Evolutionary conservation across 2,329 filamentous ascomycete genomes (phyloP).

Genomic region (Ramularia collo-cygni): DNA sequence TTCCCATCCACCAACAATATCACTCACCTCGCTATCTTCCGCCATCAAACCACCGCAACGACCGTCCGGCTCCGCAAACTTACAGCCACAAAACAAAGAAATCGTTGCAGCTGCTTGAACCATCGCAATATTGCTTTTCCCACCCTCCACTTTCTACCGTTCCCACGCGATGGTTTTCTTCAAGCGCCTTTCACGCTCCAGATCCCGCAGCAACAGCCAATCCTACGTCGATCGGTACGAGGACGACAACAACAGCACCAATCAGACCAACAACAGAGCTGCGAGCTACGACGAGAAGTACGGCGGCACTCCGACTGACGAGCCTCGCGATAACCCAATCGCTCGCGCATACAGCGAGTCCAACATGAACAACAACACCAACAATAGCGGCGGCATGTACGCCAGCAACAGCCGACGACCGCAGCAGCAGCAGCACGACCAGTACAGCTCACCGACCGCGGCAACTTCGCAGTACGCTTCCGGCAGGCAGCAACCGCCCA

Average conservation of each 20-base stretch:
- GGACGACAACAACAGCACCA: conserved; percentile 35
- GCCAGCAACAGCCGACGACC: conserved; percentile 36
- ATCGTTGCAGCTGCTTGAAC: too few relatives aligned
- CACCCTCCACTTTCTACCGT: not conserved
- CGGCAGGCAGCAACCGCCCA: conserved; percentile 17
- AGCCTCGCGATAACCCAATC: conserved; percentile 22
- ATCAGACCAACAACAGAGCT: conserved; percentile 24
- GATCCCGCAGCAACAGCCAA: conserved; percentile 42
- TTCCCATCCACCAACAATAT: too few relatives aligned
- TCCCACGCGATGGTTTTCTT: conserved; percentile 37
- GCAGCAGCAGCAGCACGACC: conserved; percentile 29
- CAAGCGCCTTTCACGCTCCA: conserved; percentile 41
- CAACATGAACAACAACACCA: conserved; percentile 18
- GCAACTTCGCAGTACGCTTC: conserved; percentile 8
- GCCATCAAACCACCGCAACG: too few relatives aligned
- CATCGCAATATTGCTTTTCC: not conserved
- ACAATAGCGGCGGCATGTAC: conserved; percentile 38
- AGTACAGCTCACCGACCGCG: conserved; percentile 17
- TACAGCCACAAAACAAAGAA: too few relatives aligned
- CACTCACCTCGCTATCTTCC: too few relatives aligned
- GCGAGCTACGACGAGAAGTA: conserved; percentile 42
- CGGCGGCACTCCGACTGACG: conserved; percentile 25
- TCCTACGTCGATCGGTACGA: conserved; percentile 44
- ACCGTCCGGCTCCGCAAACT: too few relatives aligned
- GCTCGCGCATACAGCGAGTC: conserved; percentile 27